Evolutionary conservation across 1,284 basidiomycete species (phyloP), one percentile per base, ranked within the genome.

Genomic region (Papiliotrema flavescens): DNA sequence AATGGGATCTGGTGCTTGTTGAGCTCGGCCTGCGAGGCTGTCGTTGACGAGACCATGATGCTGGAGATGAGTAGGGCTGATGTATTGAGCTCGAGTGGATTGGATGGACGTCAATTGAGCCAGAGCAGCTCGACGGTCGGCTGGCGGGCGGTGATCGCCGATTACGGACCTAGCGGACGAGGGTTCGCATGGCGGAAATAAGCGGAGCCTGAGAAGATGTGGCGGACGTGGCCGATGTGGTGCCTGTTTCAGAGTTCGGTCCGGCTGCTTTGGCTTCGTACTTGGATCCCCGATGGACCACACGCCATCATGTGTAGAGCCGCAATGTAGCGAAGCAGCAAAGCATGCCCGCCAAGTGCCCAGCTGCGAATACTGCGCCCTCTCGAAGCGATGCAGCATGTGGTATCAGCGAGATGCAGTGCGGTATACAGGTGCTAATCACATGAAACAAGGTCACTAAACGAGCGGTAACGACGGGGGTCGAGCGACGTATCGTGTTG

Each of bases 11-110:
- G 81, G 57, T 87, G 81, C 7, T 83, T 81, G 75, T 89, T 88
- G 73, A 90, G 82, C 75, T 94, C 89, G 59, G 83, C 80, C 71
- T 91, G 87, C 35, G 90, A 90, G 49, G 92, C 91, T 51, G 86
- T 88, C 40, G 84, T 84, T 56, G 85, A 80, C 49, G 84, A 82
- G 53, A 85, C 78, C 87, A 88, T 88, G 19, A 9, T 47, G 47
- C 3, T 9, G 15, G 20, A 28, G 41, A 22, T 36, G 45, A 47
- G 26, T 47, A 45, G 22, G 49, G 28, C 15, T 41, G 19, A 23
- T 41, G 19, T 20, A 35, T 20, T 41, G 19, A 13, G 28, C 48
- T 50, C 17, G 34, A 19, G 19, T 24, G 11, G 24, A 17, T 41
- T 41, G 23, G 15, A 28, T 13, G 17, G 47, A 35, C 26, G 39